Percentiles rank a stretch among this genome's conserved stretches.
These are phyloP conservation scores for Knoxdaviesia proteae DNA, from an alignment of 2,329 filamentous ascomycete genomes.

Conservation along the genomic window DNA sequence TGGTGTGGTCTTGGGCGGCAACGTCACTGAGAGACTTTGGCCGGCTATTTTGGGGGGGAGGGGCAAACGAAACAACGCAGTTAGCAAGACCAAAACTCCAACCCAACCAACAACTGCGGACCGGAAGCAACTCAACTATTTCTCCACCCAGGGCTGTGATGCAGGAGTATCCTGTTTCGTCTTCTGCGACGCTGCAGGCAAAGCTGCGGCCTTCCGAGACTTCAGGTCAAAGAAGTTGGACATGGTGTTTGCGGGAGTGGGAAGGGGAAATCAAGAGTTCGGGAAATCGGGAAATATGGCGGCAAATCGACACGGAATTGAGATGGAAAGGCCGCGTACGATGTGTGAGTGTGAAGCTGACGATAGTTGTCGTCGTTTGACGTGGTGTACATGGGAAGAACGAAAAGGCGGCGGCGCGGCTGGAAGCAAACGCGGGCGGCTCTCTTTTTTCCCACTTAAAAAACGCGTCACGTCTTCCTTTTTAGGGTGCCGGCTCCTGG, in stretches of 20 bases:
- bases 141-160: conserved; percentile 92
- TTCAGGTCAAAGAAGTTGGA: conserved; percentile 92
- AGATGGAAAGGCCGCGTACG: too few relatives aligned
- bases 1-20: conserved; percentile 90
- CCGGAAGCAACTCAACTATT: conserved; percentile 49
- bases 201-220: conserved; percentile 61
- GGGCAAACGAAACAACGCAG: conserved; percentile 2
- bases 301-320: too few relatives aligned
- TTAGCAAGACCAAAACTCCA: conserved; percentile 9
- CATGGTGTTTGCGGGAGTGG: conserved; percentile 25
- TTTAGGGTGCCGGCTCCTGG: too few relatives aligned
- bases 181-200: conserved; percentile 42
- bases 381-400: too few relatives aligned
- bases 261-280: too few relatives aligned
- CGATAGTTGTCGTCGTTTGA: too few relatives aligned
- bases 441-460: too few relatives aligned
- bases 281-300: too few relatives aligned
- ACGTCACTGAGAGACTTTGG: conserved; percentile 90
- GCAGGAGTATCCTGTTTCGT: conserved; percentile 29
- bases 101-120: neutral
- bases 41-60: conserved; percentile 33
- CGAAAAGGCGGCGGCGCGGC: too few relatives aligned
- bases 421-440: too few relatives aligned
- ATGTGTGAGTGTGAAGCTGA: too few relatives aligned
- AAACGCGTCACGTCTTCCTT: too few relatives aligned